Conservation (phyloP, 495 filamentous ascomycete species). For the Endocarpon pusillum region DNA sequence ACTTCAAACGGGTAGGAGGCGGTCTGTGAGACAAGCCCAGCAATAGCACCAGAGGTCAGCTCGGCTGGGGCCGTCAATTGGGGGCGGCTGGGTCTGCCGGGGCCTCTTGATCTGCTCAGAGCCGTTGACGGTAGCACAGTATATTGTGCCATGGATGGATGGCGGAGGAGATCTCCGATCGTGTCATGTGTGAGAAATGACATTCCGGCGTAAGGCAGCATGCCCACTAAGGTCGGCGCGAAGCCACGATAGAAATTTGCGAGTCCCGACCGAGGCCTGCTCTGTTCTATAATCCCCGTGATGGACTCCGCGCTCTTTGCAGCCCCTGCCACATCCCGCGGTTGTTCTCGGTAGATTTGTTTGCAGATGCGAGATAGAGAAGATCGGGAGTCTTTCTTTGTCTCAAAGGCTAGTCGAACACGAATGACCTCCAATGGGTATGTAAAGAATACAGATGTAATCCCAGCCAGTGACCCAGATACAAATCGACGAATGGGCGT, state of each 20-base stretch:
- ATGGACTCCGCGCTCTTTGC: conserved; percentile 11
- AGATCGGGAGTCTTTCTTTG: conserved; percentile 45
- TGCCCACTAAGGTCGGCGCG: conserved; percentile 70
- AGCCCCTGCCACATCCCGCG: conserved; percentile 15
- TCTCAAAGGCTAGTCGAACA: conserved; percentile 89
- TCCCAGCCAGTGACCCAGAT: conserved; percentile 66
- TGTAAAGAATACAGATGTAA: conserved; percentile 83
- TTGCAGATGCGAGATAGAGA: conserved; percentile 55
- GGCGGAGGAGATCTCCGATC: conserved; percentile 61
- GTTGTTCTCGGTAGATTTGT: conserved; percentile 67
- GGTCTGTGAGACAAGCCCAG: conserved; percentile 79
- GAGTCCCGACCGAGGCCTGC: conserved; percentile 46
- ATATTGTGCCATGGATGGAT: conserved; percentile 42
- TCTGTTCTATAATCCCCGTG: conserved; percentile 21
- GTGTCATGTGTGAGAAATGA: conserved; percentile 96
- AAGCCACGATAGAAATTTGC: conserved; percentile 94
- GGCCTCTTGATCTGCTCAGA: conserved; percentile 7
- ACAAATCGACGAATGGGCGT: conserved; percentile 61
- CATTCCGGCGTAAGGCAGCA: conserved; percentile 91
- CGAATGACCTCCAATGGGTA: conserved; percentile 87
- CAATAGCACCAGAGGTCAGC: conserved; percentile 63
- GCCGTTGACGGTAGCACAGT: conserved; percentile 39
- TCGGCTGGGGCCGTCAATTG: conserved; percentile 58
- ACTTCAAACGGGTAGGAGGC: conserved; percentile 87
- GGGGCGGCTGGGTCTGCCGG: conserved; percentile 15